Base-by-base conservation (phyloP, 768 basidiomycete species). In the Basidioascus undulatus region DNA sequence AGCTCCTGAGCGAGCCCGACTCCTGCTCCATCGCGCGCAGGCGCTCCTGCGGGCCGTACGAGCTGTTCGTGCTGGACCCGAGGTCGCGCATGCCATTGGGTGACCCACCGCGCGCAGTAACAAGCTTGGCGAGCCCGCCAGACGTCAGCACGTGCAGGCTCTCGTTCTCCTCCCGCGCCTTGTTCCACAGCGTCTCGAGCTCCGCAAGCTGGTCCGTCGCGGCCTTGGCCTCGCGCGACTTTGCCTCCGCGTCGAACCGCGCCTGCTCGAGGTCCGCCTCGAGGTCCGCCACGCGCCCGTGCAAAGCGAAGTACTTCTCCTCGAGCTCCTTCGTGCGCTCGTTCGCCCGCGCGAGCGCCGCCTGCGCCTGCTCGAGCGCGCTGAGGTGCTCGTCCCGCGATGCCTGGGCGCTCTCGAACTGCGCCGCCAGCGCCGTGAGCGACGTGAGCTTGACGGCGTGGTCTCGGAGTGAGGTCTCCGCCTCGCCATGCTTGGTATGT, bases 101-200 rank as follows among this genome's bases (percentile, higher is more conserved):
- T n/a, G n/a, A n/a, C n/a, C n/a, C n/a, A n/a, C n/a, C n/a, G n/a
- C n/a, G n/a, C n/a, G n/a, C n/a, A n/a, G n/a, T n/a, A n/a, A 92
- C 63, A 16, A 92, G 64, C 54, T 87, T 72, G 19, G 83, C 84
- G 3, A 92, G 67, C 51, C 75, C 69, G 35, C 75, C 72, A 2
- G 82, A 89, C 3, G 86, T 86, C 39, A 84, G 62, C 18, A 78
- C 76, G 40, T 84, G 66, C 57, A 86, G 73, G 2, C 77, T 72
- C 56, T 92, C 87, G 3, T 84, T 82, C 62, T 94, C 84, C 59
- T 87, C 78, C 12, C 84, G 72, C 32, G 83, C 82, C 57, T 83
- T 79, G 20, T 78, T 70, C 75, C 84, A 92, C 8, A 77, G 72
- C 53, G 78, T 83, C 60, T 92, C 87, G 32, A 76, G 73, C 40